Evolutionary conservation across 345 rosid genomes (phyloP).

Genomic region (Boechera retrofracta): DNA sequence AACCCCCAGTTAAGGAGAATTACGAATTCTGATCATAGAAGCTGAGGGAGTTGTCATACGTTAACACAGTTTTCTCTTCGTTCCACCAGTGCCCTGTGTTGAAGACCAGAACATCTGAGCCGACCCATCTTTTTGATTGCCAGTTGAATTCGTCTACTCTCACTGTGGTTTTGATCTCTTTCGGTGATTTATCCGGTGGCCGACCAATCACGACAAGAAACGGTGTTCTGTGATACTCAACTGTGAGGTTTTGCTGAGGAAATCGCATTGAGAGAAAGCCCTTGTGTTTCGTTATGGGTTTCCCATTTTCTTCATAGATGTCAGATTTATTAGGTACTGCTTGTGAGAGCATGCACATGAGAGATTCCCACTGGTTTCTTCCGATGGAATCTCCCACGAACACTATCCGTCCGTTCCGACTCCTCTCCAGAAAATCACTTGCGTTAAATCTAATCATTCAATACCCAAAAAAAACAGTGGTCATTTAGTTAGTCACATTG

Average conservation of each 20-base stretch:
- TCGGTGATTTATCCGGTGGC: conserved; percentile 57
- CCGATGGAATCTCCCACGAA: conserved; percentile 92
- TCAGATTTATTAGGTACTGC: conserved; percentile 62
- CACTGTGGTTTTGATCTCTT: conserved; percentile 50
- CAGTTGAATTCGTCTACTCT: conserved; percentile 71
- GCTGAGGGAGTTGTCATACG: conserved; percentile 33
- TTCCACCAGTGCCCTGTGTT: conserved; percentile 94
- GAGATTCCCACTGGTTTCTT: conserved; percentile 94
- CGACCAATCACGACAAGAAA: conserved; percentile 65
- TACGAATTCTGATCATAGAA: background rate
- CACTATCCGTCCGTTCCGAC: conserved; percentile 75
- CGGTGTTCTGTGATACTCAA: conserved; percentile 82
- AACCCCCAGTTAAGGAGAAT: conserved; percentile 14
- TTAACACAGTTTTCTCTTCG: conserved; percentile 60
- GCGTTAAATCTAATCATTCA: conserved; percentile 66
- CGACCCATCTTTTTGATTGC: conserved; percentile 67
- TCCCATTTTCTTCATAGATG: conserved; percentile 72
- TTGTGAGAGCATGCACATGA: conserved; percentile 73
- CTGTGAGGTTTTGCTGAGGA: conserved; percentile 66
- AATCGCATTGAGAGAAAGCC: conserved; percentile 86
- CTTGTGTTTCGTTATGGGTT: conserved; percentile 77
- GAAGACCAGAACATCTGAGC: conserved; percentile 73
- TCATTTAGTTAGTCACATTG: conserved; percentile 8
- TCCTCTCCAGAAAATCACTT: conserved; percentile 67
- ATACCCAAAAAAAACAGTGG: background rate